Conservation (phyloP, 2,329 filamentous ascomycete genomes). For the Fusarium sp. region DNA sequence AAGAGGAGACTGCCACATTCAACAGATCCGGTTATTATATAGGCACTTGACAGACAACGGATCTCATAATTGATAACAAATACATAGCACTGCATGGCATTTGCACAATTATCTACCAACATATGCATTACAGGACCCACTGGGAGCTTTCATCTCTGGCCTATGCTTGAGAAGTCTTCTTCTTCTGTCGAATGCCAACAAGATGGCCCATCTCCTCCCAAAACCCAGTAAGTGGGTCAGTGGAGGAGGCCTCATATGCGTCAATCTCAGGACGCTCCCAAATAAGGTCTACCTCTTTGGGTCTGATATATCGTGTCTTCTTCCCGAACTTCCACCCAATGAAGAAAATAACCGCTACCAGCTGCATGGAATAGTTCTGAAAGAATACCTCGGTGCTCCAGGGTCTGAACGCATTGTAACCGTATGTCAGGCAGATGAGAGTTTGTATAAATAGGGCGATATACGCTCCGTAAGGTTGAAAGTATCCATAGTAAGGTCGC, state of each 20-base stretch:
- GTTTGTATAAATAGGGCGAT: slow-evolving; percentile 57
- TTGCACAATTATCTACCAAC: no score
- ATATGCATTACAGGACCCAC: no score
- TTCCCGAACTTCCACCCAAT: slow-evolving; percentile 73
- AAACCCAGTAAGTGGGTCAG: slow-evolving; percentile 63
- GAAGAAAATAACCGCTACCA: slow-evolving; percentile 68
- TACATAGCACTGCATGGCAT: no score
- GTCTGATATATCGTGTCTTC: slow-evolving; percentile 65
- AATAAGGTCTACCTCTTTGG: slow-evolving; percentile 68
- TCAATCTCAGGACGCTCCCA: slow-evolving; percentile 71
- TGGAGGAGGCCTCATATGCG: slow-evolving; percentile 66
- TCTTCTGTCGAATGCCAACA: slow-evolving; percentile 50
- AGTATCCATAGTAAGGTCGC: slow-evolving; percentile 69
- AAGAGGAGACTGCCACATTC: no score
- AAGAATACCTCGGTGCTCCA: slow-evolving; percentile 64
- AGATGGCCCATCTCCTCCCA: slow-evolving; percentile 65
- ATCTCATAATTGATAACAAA: no score
- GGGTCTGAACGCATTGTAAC: slow-evolving; percentile 64
- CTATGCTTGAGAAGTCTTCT: slow-evolving; percentile 18
- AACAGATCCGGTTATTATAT: no score
- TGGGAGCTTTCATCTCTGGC: no score
- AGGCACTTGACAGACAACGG: no score
- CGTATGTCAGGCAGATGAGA: slow-evolving; percentile 62
- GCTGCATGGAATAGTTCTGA: slow-evolving; percentile 68
- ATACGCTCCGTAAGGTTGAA: slow-evolving; percentile 55